phyloP scores from a whole-genome alignment of 768 basidiomycete genomes.

The Boletus coccyginus region DNA sequence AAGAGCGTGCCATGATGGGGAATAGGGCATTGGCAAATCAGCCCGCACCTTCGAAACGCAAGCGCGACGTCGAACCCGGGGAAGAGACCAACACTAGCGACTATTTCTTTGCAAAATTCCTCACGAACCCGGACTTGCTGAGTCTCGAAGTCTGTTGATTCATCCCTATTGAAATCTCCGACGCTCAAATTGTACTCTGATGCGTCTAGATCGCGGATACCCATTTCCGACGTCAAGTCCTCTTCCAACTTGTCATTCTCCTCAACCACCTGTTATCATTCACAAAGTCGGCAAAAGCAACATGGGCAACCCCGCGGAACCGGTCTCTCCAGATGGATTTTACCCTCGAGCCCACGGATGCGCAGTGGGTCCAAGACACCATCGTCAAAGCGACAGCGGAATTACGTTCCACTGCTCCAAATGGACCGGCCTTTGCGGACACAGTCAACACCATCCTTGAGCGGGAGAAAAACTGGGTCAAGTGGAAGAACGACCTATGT shows the following conservation, averaged over 20 bases:
- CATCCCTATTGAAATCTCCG: neutral
- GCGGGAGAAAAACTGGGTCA: constrained; percentile 86
- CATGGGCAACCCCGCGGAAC: constrained; percentile 63
- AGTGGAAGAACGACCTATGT: constrained; percentile 86
- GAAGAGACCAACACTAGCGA: constrained; percentile 54
- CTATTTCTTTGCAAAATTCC: constrained; percentile 92
- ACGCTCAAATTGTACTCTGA: constrained; percentile 10
- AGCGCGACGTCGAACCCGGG: constrained; percentile 58
- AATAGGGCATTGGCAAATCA: constrained; percentile 47
- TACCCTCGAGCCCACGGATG: constrained; percentile 62
- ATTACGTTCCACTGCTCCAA: constrained; percentile 73
- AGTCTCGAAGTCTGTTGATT: constrained; percentile 71
- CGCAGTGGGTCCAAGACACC: constrained; percentile 76
- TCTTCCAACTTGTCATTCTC: constrained; percentile 82
- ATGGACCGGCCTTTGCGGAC: constrained; percentile 73
- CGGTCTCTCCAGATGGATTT: constrained; percentile 84
- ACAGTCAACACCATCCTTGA: constrained; percentile 70
- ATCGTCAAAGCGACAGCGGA: constrained; percentile 52
- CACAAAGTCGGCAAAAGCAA: constrained; percentile 61
- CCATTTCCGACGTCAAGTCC: constrained; percentile 88
- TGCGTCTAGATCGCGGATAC: constrained; percentile 75
- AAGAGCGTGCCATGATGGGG: constrained; percentile 87
- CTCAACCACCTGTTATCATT: constrained; percentile 73
- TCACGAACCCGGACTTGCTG: constrained; percentile 83
- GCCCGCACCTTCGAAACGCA: constrained; percentile 51